Conservation (phyloP, 305 asterid species). For the Solanum hybrid region DNA sequence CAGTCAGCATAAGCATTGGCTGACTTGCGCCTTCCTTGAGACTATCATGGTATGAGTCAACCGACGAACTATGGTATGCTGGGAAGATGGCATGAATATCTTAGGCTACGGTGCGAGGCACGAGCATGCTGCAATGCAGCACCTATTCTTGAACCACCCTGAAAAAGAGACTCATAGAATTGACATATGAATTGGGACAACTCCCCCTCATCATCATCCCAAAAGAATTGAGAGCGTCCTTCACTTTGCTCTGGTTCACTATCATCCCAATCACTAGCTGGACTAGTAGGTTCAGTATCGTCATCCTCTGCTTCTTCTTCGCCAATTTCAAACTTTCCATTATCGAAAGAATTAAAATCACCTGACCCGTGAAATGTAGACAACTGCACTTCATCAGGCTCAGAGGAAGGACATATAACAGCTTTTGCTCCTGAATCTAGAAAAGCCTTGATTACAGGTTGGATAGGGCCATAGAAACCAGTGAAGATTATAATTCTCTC, state of each 20-base stretch:
- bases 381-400: conserved; percentile 78
- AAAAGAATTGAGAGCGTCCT: conserved; percentile 34
- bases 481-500: conserved; percentile 89
- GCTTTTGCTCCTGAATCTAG: conserved; percentile 96
- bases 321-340: conserved; percentile 90
- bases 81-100: conserved; percentile 59
- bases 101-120: conserved; percentile 54
- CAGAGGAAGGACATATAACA: conserved; percentile 83
- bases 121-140: conserved; percentile 57
- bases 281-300: conserved; percentile 56
- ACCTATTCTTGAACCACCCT: conserved; percentile 58
- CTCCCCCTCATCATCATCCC: conserved; percentile 94
- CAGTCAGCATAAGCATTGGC: not conserved
- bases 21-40: not conserved
- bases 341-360: conserved; percentile 60
- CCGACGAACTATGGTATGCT: not conserved
- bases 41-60: not conserved
- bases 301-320: conserved; percentile 84
- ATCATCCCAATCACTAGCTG: conserved; percentile 93
- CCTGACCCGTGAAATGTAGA: conserved; percentile 71
- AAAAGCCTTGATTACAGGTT: conserved; percentile 73
- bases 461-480: conserved; percentile 81
- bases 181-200: conserved; percentile 63
- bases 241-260: conserved; percentile 65
- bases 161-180: conserved; percentile 65